Base-by-base conservation (phyloP, 2,329 filamentous ascomycete genomes). In the Trichophyton schoenleinii region DNA sequence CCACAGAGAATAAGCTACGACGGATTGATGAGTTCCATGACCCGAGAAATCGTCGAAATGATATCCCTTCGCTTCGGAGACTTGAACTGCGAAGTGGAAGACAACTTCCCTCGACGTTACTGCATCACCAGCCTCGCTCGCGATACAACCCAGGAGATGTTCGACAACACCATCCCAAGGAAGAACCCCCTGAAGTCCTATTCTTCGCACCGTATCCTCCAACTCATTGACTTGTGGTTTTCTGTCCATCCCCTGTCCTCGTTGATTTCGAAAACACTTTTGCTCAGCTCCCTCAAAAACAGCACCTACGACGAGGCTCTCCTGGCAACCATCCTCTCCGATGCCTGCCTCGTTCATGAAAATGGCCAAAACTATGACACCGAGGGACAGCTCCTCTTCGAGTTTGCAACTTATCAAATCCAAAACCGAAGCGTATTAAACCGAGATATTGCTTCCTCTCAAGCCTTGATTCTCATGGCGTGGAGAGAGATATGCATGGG, bases 401-500 rank as follows among this genome's bases (percentile, higher is more conserved):
- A 62, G 8, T 53, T 58, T 38, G 60, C 60, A 38, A 52, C 57
- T 8, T 41, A 38, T 31, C 53, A 59, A 42, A 62, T 62, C 31
- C 53, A 59, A 25, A 62, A 62, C 34, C 55, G 57, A 49, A 42
- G 41, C 9, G 36, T 62, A 15, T 31, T 36, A 20, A 59, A 57
- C 22, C 60, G 60, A 18, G 57, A 58, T 25, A 62, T 62, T 20
- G 46, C 60, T 9, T 52, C 60, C 2, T 62, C 60, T 4, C 60
- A 62, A 53, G 60, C 57, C n/a, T 53, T 62, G 60, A 62, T 62
- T 15, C 46, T 62, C 22, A 62, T 62, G 60, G 53, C 53, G 18
- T 62, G 60, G 60, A 57, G 60, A 48, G 60, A 62, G 46, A 53
- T 62, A 9, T 62, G 60, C 55, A 59, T 62, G 60, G 60, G 60